Percentiles rank a stretch among this genome's conserved stretches.
phyloP scores from a whole-genome alignment of 225 moss, liverwort and hornwort genomes.

The Sphagnum contortum region DNA sequence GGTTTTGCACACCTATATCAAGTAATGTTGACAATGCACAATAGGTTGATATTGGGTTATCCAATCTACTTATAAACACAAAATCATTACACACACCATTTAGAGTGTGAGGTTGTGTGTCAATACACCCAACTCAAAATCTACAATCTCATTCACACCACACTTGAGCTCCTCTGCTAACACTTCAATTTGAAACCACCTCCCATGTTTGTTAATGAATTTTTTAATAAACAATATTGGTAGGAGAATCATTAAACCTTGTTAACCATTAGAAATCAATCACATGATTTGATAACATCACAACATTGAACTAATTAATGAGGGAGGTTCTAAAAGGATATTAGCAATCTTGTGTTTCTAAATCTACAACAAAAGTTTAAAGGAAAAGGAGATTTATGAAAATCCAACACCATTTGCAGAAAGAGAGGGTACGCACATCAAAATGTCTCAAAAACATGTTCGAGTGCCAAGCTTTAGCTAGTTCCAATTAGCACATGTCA shows the following conservation, averaged over 20 bases:
- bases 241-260: conserved; percentile 20
- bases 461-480: conserved; percentile 84
- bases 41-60: conserved; percentile 64
- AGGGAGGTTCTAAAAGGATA: neutral
- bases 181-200: conserved; percentile 90
- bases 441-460: conserved; percentile 84
- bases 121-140: conserved; percentile 77
- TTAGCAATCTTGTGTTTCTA: neutral
- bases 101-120: conserved; percentile 67
- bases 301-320: too few species aligned
- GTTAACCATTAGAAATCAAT: neutral
- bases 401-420: too few species aligned
- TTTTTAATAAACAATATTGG: conserved; percentile 76
- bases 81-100: conserved; percentile 81
- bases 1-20: conserved; percentile 49
- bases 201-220: conserved; percentile 71
- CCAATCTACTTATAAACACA: conserved; percentile 68
- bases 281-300: too few species aligned
- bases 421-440: conserved; percentile 45
- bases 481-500: conserved; percentile 89
- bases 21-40: conserved; percentile 72
- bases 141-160: conserved; percentile 55
- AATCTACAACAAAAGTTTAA: neutral
- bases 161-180: conserved; percentile 74
- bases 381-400: neutral